A percentile compares a stretch with the other conserved stretches of the same genome.
Evolutionary conservation across 2,329 filamentous ascomycete species (phyloP).

Genomic region (Diaporthe australafricana): DNA sequence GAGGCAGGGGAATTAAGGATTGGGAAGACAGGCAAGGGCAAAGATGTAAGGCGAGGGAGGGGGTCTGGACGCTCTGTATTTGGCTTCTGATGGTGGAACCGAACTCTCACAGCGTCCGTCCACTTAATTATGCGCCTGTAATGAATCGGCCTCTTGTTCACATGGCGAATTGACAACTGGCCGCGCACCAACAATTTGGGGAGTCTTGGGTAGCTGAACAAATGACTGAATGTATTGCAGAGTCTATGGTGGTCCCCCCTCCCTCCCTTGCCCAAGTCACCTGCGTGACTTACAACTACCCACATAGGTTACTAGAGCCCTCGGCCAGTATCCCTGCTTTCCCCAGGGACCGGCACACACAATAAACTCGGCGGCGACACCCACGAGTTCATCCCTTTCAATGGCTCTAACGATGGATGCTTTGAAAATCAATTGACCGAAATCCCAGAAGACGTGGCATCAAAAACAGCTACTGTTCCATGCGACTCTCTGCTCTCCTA

Average conservation of each 20-base stretch:
- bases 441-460: constrained; percentile 9
- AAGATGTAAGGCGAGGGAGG: too few species aligned
- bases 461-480: constrained; percentile 7
- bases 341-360: constrained; percentile 7
- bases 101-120: too few species aligned
- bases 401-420: constrained; percentile 9
- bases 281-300: neutral
- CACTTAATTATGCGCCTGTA: too few species aligned
- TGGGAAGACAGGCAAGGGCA: too few species aligned
- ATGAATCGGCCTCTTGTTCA: too few species aligned
- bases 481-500: neutral
- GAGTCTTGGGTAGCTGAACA: neutral
- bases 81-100: neutral
- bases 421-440: constrained; percentile 5
- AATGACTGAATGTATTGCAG: constrained; percentile 29
- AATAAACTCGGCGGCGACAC: neutral
- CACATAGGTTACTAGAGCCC: neutral
- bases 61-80: neutral
- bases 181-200: neutral
- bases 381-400: constrained; percentile 6
- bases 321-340: constrained; percentile 9
- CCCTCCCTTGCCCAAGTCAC: neutral
- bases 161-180: neutral
- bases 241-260: constrained; percentile 22
- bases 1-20: neutral